Conservation (phyloP, 768 basidiomycete genomes). For the Collybia mongolica region DNA sequence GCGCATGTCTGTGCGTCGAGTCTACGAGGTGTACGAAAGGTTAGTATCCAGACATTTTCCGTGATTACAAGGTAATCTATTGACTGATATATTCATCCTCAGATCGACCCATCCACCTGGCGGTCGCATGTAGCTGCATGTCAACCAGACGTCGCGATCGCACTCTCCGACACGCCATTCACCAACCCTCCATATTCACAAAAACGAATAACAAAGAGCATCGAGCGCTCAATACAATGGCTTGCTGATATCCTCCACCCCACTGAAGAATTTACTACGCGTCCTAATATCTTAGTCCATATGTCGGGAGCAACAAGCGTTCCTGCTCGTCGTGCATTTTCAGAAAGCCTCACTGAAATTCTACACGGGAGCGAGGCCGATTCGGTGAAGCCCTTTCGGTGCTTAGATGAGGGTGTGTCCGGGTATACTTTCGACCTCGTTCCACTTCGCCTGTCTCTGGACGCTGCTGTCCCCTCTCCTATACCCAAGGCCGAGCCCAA, state of each 20-base stretch:
- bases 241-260: constrained; percentile 49
- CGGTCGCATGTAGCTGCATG: constrained; percentile 46
- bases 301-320: constrained; percentile 61
- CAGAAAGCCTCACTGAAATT: constrained; percentile 53
- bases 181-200: constrained; percentile 70
- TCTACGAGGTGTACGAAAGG: constrained; percentile 72
- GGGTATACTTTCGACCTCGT: constrained; percentile 76
- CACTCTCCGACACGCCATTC: constrained; percentile 69
- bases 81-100: background rate
- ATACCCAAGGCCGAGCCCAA: background rate
- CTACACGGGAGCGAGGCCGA: constrained; percentile 57
- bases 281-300: constrained; percentile 44
- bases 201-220: constrained; percentile 72
- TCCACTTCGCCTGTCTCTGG: constrained; percentile 36
- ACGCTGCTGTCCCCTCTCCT: constrained; percentile 10
- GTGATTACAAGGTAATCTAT: no score
- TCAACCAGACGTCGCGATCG: constrained; percentile 69
- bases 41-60: constrained; percentile 19
- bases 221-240: constrained; percentile 71
- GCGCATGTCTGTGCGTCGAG: constrained; percentile 53
- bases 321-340: constrained; percentile 64
- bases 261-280: constrained; percentile 3
- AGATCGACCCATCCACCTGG: constrained; percentile 63
- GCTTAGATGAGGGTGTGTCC: constrained; percentile 64
- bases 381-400: constrained; percentile 45